Evolutionary conservation across 129 eudicot genomes (phyloP).

Genomic region (Helianthus annuus): HanXRQr2.0-SUNRISE NC_035438.2:123069769-123070268

Average conservation of each 20-base stretch:
- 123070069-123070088: conserved; percentile 33
- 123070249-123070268: conserved; percentile 9
- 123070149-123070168: conserved; percentile 28
- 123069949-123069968: conserved; percentile 47
- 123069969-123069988: conserved; percentile 42
- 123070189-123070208: conserved; percentile 28
- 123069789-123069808: conserved; percentile 26
- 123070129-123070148: conserved; percentile 30
- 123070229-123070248: conserved; percentile 42
- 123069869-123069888: conserved; percentile 21
- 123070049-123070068: conserved; percentile 31
- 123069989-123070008: conserved; percentile 43
- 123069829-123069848: conserved; percentile 16
- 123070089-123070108: conserved; percentile 33
- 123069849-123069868: conserved; percentile 28
- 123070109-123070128: conserved; percentile 35
- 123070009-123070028: conserved; percentile 16
- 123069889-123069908: conserved; percentile 6
- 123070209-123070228: conserved; percentile 45
- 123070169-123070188: conserved; percentile 28
- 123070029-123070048: conserved; percentile 23
- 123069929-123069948: conserved; percentile 43
- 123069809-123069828: background rate
- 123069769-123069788: too few relatives aligned
- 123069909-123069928: conserved; percentile 38